Percentiles rank a stretch among this genome's conserved stretches.
These are phyloP conservation scores for Lactifluus pinguis DNA, from an alignment of 768 basidiomycete genomes.

Conservation along the genomic window DNA sequence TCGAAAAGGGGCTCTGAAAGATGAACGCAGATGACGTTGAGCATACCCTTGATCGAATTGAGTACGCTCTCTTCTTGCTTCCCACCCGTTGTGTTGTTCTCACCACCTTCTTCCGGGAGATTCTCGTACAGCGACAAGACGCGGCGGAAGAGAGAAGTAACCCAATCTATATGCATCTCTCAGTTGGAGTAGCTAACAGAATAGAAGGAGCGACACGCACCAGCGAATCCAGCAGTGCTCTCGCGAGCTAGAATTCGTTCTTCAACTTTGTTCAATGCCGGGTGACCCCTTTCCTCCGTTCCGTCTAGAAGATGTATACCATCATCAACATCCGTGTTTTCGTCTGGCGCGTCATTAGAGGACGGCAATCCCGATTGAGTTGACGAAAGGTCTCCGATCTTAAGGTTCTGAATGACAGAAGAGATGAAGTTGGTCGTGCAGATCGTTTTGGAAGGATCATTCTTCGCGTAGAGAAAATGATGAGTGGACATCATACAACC, in stretches of 20 bases:
- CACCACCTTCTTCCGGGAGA: constrained; percentile 89
- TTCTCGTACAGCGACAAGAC: constrained; percentile 83
- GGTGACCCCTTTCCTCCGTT: constrained; percentile 32
- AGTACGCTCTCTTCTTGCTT: constrained; percentile 71
- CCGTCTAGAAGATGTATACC: constrained; percentile 45
- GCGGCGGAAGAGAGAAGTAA: constrained; percentile 65
- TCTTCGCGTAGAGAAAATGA: constrained; percentile 33
- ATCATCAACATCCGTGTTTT: constrained; percentile 47
- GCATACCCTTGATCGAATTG: constrained; percentile 72
- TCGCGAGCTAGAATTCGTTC: constrained; percentile 67
- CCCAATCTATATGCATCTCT: constrained; percentile 51
- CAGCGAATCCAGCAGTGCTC: constrained; percentile 71
- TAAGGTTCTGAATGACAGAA: constrained; percentile 62
- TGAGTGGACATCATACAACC: background rate
- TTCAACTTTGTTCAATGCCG: constrained; percentile 48
- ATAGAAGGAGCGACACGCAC: constrained; percentile 28
- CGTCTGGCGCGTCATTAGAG: constrained; percentile 42
- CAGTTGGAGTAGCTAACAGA: background rate
- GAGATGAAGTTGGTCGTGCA: constrained; percentile 75
- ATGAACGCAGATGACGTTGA: constrained; percentile 76
- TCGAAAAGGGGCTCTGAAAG: constrained; percentile 74
- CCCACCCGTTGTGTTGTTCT: constrained; percentile 77
- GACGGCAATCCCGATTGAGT: constrained; percentile 48
- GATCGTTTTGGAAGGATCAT: constrained; percentile 73
- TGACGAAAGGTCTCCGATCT: constrained; percentile 66